Conservation (phyloP, 2,329 filamentous ascomycete genomes). For the Pseudogymnoascus sp. region DNA sequence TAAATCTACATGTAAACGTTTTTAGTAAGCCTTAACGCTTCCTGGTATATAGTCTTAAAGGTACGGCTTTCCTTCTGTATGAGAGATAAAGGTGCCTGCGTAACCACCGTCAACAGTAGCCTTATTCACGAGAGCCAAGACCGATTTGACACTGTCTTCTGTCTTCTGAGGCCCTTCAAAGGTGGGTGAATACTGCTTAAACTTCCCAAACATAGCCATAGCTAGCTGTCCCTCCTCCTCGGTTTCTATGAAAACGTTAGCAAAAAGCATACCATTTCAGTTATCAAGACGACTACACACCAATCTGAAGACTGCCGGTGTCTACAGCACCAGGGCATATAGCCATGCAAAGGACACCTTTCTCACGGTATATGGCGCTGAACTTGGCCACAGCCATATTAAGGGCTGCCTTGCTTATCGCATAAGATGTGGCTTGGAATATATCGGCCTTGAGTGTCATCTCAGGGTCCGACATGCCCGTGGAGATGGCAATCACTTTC, state of each 20-base stretch:
- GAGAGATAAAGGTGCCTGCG: conserved; percentile 18
- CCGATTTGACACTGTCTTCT: conserved; percentile 19
- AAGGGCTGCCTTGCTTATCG: conserved; percentile 44
- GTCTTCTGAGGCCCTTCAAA: conserved; percentile 21
- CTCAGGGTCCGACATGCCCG: conserved; percentile 40
- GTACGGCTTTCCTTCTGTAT: conserved; percentile 13
- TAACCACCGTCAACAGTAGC: conserved; percentile 21
- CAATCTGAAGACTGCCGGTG: conserved; percentile 27
- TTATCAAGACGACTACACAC: conserved; percentile 16
- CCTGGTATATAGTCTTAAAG: conserved; percentile 12
- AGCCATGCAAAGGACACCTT: conserved; percentile 46
- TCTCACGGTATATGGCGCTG: conserved; percentile 39
- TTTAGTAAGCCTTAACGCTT: conserved; percentile 5
- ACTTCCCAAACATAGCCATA: conserved; percentile 17
- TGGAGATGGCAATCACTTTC: conserved; percentile 46
- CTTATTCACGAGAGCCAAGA: conserved; percentile 20
- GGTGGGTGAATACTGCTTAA: conserved; percentile 21
- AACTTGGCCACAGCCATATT: conserved; percentile 50
- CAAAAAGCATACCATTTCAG: conserved; percentile 12
- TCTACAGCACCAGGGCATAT: conserved; percentile 46
- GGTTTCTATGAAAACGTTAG: conserved; percentile 14
- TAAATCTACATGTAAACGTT: neutral
- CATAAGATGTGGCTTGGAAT: conserved; percentile 34
- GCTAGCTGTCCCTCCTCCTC: conserved; percentile 21
- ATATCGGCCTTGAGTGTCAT: conserved; percentile 35